Evolutionary conservation across 1,284 basidiomycete species (phyloP).

Genomic region (Apiotrichum montevideense): DNA sequence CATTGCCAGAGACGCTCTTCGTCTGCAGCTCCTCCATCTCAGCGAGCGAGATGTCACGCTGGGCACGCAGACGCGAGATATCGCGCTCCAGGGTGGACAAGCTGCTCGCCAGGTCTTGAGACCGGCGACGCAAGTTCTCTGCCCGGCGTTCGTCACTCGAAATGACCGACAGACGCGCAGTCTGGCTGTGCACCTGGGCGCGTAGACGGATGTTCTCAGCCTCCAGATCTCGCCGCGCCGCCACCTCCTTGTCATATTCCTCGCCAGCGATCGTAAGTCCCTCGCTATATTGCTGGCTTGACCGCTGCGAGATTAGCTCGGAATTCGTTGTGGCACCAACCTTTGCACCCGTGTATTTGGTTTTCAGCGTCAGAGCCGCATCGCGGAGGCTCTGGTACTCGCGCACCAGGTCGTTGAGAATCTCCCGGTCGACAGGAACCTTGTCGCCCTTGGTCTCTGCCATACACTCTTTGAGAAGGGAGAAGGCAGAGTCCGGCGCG

Average conservation of each 20-base stretch:
- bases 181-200: constrained; percentile 81
- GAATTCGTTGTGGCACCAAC: constrained; percentile 49
- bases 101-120: constrained; percentile 69
- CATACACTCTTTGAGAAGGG: constrained; percentile 48
- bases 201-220: constrained; percentile 80
- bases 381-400: constrained; percentile 63
- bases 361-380: constrained; percentile 63
- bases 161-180: constrained; percentile 72
- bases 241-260: constrained; percentile 86
- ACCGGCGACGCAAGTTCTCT: constrained; percentile 70
- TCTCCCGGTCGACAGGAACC: constrained; percentile 64
- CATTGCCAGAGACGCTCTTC: constrained; percentile 10
- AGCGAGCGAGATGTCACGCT: constrained; percentile 83
- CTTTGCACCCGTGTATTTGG: constrained; percentile 77
- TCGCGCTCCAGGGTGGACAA: constrained; percentile 76
- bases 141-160: constrained; percentile 69
- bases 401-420: constrained; percentile 66
- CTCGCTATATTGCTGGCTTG: constrained; percentile 84
- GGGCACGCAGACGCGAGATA: constrained; percentile 75
- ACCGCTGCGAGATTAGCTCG: constrained; percentile 53
- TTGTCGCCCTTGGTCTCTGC: constrained; percentile 60
- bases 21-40: constrained; percentile 83
- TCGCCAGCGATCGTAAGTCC: constrained; percentile 85
- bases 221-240: constrained; percentile 80
- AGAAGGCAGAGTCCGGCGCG: constrained; percentile 29